These are phyloP conservation scores for Cetradonia linearis DNA, from an alignment of 495 filamentous ascomycete genomes.

Conservation along the genomic window DNA sequence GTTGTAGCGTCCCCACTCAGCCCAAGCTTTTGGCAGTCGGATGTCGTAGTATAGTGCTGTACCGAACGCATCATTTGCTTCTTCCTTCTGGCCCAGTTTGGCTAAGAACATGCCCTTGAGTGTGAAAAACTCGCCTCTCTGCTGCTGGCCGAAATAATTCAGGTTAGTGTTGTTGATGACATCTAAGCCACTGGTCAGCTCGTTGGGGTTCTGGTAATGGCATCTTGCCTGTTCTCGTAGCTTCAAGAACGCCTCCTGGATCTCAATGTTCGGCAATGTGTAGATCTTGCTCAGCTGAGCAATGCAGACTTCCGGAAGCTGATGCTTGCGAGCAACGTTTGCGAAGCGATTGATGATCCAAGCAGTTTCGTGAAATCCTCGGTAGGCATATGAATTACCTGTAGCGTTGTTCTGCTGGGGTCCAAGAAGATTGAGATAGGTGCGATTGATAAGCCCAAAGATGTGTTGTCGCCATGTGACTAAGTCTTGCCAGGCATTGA, in stretches of 20 bases:
- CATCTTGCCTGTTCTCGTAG: constrained; percentile 94
- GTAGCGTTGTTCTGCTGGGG: constrained; percentile 66
- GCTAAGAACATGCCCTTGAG: constrained; percentile 99
- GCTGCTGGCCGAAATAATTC: constrained; percentile 89
- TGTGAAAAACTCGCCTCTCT: constrained; percentile 98
- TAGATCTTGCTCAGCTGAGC: constrained; percentile 94
- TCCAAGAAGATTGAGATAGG: constrained; percentile 79
- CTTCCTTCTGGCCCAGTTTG: constrained; percentile 76
- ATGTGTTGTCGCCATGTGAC: constrained; percentile 99
- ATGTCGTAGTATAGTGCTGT: constrained; percentile 92
- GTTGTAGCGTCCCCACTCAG: constrained; percentile 98
- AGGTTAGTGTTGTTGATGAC: constrained; percentile 99
- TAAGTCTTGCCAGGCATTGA: constrained; percentile 96
- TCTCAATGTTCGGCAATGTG: constrained; percentile 97
- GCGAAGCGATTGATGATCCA: constrained; percentile 99
- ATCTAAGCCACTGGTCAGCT: constrained; percentile 84
- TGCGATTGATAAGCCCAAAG: constrained; percentile 91
- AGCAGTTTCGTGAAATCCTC: constrained; percentile 95
- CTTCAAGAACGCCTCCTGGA: constrained; percentile 98
- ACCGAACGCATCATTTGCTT: constrained; percentile 88
- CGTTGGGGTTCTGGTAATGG: constrained; percentile 88
- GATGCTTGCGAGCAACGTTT: constrained; percentile 94
- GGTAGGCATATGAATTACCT: constrained; percentile 86
- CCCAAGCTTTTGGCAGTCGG: constrained; percentile 93
- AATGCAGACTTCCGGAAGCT: constrained; percentile 94